A percentile compares a stretch with the other conserved stretches of the same genome.
Conservation (phyloP, 257 asterid species). For the Nicotiana paniculata region DNA sequence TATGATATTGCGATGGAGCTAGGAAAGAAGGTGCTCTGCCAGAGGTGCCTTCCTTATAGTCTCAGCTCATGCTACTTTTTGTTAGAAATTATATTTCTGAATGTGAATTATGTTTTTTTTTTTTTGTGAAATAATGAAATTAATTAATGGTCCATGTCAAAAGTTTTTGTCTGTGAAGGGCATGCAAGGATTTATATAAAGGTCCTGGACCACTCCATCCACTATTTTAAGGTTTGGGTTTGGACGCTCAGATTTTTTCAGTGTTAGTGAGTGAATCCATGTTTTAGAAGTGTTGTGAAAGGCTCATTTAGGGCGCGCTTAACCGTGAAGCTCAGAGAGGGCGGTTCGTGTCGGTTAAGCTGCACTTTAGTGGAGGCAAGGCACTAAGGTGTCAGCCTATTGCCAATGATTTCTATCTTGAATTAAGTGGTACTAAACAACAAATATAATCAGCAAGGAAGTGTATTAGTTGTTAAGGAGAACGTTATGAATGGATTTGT, state of each 20-base stretch:
- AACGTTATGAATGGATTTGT: too few species aligned
- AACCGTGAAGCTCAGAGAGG: too few species aligned
- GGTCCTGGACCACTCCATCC: not conserved
- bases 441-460: too few species aligned
- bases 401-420: too few species aligned
- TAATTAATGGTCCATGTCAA: not conserved
- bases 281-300: not conserved
- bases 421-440: too few species aligned
- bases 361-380: too few species aligned
- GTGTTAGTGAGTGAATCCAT: not conserved
- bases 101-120: not conserved
- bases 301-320: too few species aligned
- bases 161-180: not conserved
- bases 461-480: too few species aligned
- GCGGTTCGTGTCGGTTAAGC: too few species aligned
- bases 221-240: not conserved
- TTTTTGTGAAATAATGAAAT: not conserved
- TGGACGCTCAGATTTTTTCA: not conserved
- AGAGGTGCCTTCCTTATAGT: conserved; percentile 45
- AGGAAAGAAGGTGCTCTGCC: conserved; percentile 84
- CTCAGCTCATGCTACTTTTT: not conserved
- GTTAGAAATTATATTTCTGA: not conserved
- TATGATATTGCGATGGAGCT: conserved; percentile 79
- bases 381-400: too few species aligned
- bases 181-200: not conserved